Base-by-base conservation (phyloP, 495 filamentous ascomycete species). In the Penicillium flavigenum region DNA sequence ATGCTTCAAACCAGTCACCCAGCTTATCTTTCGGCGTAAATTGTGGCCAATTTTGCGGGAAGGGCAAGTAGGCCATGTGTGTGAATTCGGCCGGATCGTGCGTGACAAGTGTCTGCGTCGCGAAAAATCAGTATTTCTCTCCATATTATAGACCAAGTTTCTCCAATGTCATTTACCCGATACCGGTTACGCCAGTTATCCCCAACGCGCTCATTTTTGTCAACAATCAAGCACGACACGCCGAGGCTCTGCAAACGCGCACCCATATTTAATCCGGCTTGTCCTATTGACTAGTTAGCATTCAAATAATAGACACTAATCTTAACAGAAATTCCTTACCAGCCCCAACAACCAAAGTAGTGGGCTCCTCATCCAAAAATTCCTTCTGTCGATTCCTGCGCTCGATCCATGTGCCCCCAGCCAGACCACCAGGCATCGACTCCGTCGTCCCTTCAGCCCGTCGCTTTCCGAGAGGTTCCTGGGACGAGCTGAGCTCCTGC, bases 21-120 rank as follows among this genome's bases (percentile, higher is more conserved):
- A 92, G 76, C 56, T 92, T 92, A 66, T 92, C 88, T 66, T 91
- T 91, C 0, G 89, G 89, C 0, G 87, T 88, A 62, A 87, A 89
- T 31, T 86, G 70, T 0, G 75, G 72, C 88, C 88, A 92, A 56
- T 76, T 79, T 1, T 80, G 72, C 0, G 89, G 88, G 59, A 91
- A 92, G 0, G 80, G 76, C 0, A 92, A 63, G 63, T 90, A 92
- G 1, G 89, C 86, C 70, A 91, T 69, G 64, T 92, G 88, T 49
- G 89, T 87, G 65, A 83, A 90, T 75, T 86, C 86, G 6, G 88
- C 83, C 0, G 88, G 85, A 50, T 91, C 88, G 62, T 92, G 64
- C 8, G 64, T 67, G 9, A 67, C 64, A 10, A 67, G 53, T 11
- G 67, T 65, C 64, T 70, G 27, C 14, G 27, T n/a, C 20, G 1